Evolutionary conservation across 768 basidiomycete species (phyloP).

Genomic region (Neoboletus magnificus): DNA sequence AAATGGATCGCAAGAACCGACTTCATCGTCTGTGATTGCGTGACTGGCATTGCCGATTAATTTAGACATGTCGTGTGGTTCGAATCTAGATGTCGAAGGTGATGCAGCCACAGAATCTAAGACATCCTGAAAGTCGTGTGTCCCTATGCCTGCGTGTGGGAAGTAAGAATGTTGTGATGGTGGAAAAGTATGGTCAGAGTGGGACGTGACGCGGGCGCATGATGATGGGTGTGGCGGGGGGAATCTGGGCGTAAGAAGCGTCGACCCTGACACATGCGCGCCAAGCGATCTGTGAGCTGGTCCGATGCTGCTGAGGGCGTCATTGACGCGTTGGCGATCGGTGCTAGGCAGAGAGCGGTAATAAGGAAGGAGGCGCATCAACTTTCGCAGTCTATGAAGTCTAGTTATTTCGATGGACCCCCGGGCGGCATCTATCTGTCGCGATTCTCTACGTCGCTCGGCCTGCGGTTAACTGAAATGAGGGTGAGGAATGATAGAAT

Average conservation of each 20-base stretch:
- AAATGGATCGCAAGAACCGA: neutral
- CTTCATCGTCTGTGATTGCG: conserved; percentile 1
- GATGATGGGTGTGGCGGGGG: conserved; percentile 2
- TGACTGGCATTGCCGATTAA: too few relatives aligned
- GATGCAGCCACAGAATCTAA: conserved; percentile 5
- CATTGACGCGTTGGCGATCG: conserved; percentile 29
- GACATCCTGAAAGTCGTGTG: conserved; percentile 14
- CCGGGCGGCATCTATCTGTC: conserved; percentile 47
- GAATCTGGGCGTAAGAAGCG: conserved; percentile 6
- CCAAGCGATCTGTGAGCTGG: conserved; percentile 4
- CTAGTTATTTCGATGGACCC: conserved; percentile 58
- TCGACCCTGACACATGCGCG: conserved; percentile 19
- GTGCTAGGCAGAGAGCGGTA: conserved; percentile 34
- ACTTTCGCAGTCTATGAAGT: conserved; percentile 47
- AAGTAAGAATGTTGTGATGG: conserved; percentile 9
- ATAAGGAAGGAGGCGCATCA: conserved; percentile 38
- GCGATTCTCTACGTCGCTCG: conserved; percentile 52
- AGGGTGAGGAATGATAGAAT: neutral
- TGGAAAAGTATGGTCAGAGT: neutral
- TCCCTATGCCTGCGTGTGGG: conserved; percentile 3
- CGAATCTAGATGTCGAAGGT: conserved; percentile 16
- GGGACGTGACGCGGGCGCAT: conserved; percentile 5
- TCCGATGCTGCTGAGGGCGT: conserved; percentile 19
- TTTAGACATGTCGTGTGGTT: conserved; percentile 8
- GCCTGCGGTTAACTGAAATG: conserved; percentile 36